Evolutionary conservation across 2,329 filamentous ascomycete genomes (phyloP), one percentile per base, ranked within the genome.

Genomic region (Penicillium expansum): DNA sequence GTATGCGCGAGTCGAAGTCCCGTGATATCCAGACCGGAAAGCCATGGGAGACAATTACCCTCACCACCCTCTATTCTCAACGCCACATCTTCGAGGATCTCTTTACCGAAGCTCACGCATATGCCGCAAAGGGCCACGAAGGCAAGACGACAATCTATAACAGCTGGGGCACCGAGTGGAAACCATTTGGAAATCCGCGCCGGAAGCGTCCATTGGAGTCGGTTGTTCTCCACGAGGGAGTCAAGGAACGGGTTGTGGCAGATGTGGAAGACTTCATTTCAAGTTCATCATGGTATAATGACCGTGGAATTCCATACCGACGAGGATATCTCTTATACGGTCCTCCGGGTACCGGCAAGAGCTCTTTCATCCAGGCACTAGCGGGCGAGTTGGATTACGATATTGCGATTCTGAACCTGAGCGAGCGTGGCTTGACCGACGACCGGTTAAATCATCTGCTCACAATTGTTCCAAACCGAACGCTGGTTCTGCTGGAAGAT

Each of bases 81-180:
- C 88, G 92, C 3, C 85, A 93, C 66, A 84, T 97, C 14, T 97
- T 99, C 68, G 90, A 96, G 71, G 86, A 91, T 22, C 85, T 99
- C 14, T 97, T 99, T 67, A 82, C 82, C 22, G 91, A 97, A 74
- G 93, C 94, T 4, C 90, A 96, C 69, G 80, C 83, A 18, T 82
- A 97, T 57, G 92, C 92, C 1, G 83, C 86, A 33, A 86, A 87
- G 67, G 88, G 89, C 35, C 88, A 91, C 54, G 91, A 97, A 73
- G 94, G 94, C 24, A 97, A 96, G 77, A 99, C 93, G 0, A 83
- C 91, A 11, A 92, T 99, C 53, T 97, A 94, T 74, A 92, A 90
- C 24, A 88, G 90, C 22, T 85, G 90, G 71, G 90, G 90, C 29
- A 88, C 91, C 62, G 87, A 91, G 62, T 99, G 94, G 94, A 82